phyloP scores from a whole-genome alignment of 2,329 filamentous ascomycete species.

The Exophiala sp. region DNA sequence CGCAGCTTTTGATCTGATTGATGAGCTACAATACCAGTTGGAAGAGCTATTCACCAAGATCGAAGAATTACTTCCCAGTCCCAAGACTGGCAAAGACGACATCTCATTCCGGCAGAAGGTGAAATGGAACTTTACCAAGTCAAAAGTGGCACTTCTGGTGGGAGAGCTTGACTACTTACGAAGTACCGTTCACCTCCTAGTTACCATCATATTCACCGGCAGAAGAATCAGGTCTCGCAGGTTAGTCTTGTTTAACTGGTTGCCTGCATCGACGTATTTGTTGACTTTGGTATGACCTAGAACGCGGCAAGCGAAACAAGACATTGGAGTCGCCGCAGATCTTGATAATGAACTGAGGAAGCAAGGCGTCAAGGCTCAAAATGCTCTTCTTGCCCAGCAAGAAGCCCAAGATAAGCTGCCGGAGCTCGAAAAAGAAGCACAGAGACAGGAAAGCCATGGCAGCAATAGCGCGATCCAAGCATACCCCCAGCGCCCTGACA shows the following conservation, averaged over 20 bases:
- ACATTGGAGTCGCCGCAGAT: neutral
- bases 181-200: constrained; percentile 11
- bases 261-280: no score
- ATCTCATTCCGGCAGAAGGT: constrained; percentile 9
- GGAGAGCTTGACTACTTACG: constrained; percentile 11
- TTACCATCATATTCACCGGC: constrained; percentile 7
- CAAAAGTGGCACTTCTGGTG: constrained; percentile 12
- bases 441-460: neutral
- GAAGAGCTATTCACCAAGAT: constrained; percentile 7
- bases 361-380: constrained; percentile 3
- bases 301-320: no score
- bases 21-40: constrained; percentile 9
- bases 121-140: constrained; percentile 15
- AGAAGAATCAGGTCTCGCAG: constrained; percentile 1
- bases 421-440: neutral
- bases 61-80: neutral
- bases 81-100: neutral
- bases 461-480: neutral
- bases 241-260: neutral
- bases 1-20: constrained; percentile 6
- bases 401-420: constrained; percentile 5
- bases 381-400: constrained; percentile 4
- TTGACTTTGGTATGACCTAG: no score
- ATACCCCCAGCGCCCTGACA: neutral
- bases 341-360: neutral